Conservation (phyloP, 352 stramenopile genomes). For the Phytopythium delawarense region DNA sequence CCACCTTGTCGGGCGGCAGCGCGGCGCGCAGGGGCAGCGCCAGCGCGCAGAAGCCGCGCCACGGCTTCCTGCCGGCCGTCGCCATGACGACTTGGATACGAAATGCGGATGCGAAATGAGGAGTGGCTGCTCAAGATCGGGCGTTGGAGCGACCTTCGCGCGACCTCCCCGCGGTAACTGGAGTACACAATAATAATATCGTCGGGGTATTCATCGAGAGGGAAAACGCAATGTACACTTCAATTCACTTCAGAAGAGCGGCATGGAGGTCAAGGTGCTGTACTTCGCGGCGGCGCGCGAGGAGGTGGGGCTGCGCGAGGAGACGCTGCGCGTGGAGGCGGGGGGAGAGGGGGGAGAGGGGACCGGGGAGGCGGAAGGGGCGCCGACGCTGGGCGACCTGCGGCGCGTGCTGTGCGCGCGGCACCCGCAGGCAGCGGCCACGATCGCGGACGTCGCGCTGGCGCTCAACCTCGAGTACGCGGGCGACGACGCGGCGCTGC, state of each 20-base stretch:
- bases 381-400: slow-evolving; percentile 37
- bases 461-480: slow-evolving; percentile 77
- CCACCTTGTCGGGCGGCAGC: slow-evolving; percentile 34
- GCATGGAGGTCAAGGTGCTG: slow-evolving; percentile 64
- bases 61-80: slow-evolving; percentile 41
- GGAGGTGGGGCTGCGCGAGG: slow-evolving; percentile 65
- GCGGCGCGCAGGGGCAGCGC: slow-evolving; percentile 28
- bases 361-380: background rate
- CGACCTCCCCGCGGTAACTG: slow-evolving; percentile 8
- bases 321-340: slow-evolving; percentile 31
- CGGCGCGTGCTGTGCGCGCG: slow-evolving; percentile 37
- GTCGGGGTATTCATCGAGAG: no score
- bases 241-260: background rate
- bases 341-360: background rate
- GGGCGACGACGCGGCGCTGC: slow-evolving; percentile 36
- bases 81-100: slow-evolving; percentile 1
- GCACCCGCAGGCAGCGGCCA: slow-evolving; percentile 40
- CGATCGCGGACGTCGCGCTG: slow-evolving; percentile 57
- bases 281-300: slow-evolving; percentile 81
- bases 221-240: no score
- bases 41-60: slow-evolving; percentile 69
- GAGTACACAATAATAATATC: no score
- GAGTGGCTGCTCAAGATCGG: slow-evolving; percentile 33
- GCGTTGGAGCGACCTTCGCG: slow-evolving; percentile 20
- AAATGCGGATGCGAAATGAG: background rate